These are phyloP conservation scores for Parachaetomium inaequale DNA, from an alignment of 495 filamentous ascomycete genomes.

Conservation along the genomic window DNA sequence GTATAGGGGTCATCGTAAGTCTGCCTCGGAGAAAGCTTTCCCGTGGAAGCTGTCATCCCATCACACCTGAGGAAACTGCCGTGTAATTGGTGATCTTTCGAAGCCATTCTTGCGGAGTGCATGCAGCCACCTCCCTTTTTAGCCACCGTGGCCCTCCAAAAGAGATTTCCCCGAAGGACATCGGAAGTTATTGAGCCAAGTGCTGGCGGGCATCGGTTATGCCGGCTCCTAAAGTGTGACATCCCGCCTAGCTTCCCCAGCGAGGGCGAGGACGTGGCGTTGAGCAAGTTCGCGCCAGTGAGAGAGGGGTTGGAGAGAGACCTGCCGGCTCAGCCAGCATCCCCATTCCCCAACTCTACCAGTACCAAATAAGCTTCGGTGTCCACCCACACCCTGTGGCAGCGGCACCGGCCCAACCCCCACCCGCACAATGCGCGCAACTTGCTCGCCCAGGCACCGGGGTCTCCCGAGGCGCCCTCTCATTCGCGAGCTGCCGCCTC, in stretches of 20 bases:
- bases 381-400: neutral
- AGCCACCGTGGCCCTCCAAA: neutral
- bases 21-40: too few relatives aligned
- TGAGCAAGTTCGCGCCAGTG: neutral
- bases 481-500: neutral
- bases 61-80: too few relatives aligned
- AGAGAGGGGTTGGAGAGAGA: neutral
- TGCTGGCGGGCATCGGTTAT: neutral
- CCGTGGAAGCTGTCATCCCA: too few relatives aligned
- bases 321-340: neutral
- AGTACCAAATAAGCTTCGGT: slow-evolving; percentile 1
- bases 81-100: neutral
- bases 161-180: neutral
- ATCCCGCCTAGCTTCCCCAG: neutral
- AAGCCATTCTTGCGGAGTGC: neutral
- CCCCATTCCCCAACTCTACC: neutral
- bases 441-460: slow-evolving; percentile 11
- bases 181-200: too few relatives aligned
- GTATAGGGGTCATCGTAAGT: too few relatives aligned
- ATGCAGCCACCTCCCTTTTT: neutral
- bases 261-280: neutral
- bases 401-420: neutral
- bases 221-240: neutral
- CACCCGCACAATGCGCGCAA: slow-evolving; percentile 13
- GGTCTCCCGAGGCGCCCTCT: neutral